These are phyloP conservation scores for Luzula sylvatica DNA, from an alignment of 176 grass and related monocot genomes.

Conservation along the genomic window DNA sequence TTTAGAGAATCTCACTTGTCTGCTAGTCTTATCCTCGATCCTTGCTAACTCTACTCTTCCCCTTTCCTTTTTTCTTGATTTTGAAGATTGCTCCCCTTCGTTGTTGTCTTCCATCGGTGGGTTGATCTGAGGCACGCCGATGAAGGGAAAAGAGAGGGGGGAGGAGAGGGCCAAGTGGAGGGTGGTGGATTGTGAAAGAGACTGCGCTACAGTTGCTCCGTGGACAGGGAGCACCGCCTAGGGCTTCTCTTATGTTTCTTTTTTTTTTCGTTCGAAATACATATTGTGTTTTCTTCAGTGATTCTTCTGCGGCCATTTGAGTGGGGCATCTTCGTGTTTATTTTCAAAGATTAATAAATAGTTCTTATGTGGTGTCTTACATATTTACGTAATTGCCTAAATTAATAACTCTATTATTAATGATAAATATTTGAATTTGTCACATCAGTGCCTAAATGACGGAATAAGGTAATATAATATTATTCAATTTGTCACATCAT, in stretches of 20 bases:
- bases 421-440: no score
- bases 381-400: no score
- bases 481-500: no score
- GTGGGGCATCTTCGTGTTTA: no score
- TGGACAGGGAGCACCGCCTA: neutral
- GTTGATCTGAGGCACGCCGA: neutral
- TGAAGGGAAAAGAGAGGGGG: neutral
- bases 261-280: no score
- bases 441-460: no score
- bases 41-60: neutral
- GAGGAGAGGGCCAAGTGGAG: neutral
- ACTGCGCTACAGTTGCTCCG: neutral
- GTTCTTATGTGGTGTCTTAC: no score
- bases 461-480: no score
- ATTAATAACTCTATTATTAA: no score
- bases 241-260: neutral
- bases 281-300: no score
- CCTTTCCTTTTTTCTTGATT: neutral
- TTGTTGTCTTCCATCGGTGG: neutral
- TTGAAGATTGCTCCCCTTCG: neutral
- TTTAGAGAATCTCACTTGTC: constrained; percentile 29
- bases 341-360: no score
- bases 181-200: neutral
- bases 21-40: constrained; percentile 9
- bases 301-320: no score